Base-by-base conservation (phyloP, 768 basidiomycete genomes). In the Mrakia gelida region DNA sequence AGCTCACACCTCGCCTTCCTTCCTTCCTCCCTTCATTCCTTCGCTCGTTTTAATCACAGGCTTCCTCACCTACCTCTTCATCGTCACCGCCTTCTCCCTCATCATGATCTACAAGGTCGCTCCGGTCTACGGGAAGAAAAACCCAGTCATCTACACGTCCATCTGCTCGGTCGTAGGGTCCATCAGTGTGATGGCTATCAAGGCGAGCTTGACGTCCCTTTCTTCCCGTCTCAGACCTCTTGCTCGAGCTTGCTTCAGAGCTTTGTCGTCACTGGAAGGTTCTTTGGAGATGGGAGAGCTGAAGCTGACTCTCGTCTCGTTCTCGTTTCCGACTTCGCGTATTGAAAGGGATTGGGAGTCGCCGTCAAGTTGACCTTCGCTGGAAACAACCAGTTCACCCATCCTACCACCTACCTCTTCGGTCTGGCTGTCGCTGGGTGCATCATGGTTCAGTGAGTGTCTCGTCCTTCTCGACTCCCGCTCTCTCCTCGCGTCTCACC, bases 161-260 rank as follows among this genome's bases (percentile, higher is more conserved):
- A 96, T 99, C 82, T 98, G 97, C 85, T 98, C 95, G 16, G 84
- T 98, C 77, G 94, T 94, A 63, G 97, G 97, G 16, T 95, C 93
- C 43, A 90, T 99, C 63, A 94, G 94, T n/a, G 90, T 98, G 85
- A 98, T 99, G 97, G 92, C 94, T 61, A 92, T 98, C 87, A 99
- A 99, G 82, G 84, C 84, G 72, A 32, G 65, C 62, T 34, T 18
- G 8, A 9, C 61, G 45, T 54, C 52, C n/a, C 26, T 32, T 54
- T 34, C 54, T 4, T 28, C 8, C 45, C 38, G 38, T 32, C 34
- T 26, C 28, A 13, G 5, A n/a, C 13, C 18, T 38, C 38, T 38
- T 32, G 21, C 41, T 71, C 38, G 6, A 15, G 32, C 34, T n/a
- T n/a, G n/a, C n/a, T n/a, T n/a, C n/a, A n/a, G n/a, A n/a, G n/a